These are phyloP conservation scores for Rhodocollybia butyracea DNA, from an alignment of 768 basidiomycete genomes.

Conservation along the genomic window DNA sequence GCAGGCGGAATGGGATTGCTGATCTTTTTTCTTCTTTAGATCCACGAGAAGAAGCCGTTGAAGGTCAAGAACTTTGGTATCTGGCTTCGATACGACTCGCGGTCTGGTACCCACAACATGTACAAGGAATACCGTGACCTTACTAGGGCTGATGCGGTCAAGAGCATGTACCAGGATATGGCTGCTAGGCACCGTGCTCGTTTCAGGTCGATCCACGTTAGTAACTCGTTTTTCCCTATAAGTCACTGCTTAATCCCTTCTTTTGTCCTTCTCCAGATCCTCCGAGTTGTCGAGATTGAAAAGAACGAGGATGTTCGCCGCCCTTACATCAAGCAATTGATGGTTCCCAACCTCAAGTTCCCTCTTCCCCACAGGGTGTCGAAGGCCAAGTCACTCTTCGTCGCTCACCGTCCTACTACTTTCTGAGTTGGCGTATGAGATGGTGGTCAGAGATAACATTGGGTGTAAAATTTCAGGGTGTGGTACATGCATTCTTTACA, in stretches of 20 bases:
- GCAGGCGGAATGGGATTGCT: constrained; percentile 72
- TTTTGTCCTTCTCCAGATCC: no score
- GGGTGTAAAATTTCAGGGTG: no score
- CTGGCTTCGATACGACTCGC: constrained; percentile 99
- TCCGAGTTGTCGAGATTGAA: constrained; percentile 94
- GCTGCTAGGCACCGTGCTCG: constrained; percentile 98
- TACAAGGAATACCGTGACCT: constrained; percentile 99
- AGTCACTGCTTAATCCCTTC: no score
- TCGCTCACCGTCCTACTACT: constrained; percentile 72
- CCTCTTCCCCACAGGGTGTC: constrained; percentile 88
- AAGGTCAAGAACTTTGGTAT: constrained; percentile 99
- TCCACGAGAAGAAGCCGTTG: constrained; percentile 95
- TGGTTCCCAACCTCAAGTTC: constrained; percentile 91
- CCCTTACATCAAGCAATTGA: constrained; percentile 96
- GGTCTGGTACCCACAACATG: constrained; percentile 99
- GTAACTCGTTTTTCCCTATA: no score
- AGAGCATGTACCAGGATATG: constrained; percentile 99
- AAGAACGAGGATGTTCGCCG: constrained; percentile 91
- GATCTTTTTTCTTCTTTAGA: constrained; percentile 53
- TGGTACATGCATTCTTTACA: no score
- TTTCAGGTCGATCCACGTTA: constrained; percentile 96
- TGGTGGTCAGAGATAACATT: no score
- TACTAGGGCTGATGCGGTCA: constrained; percentile 90
- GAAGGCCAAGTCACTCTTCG: constrained; percentile 78
- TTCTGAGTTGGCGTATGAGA: constrained; percentile 55